phyloP scores from a whole-genome alignment of 352 stramenopile genomes.

The Peronospora farinosa region DNA sequence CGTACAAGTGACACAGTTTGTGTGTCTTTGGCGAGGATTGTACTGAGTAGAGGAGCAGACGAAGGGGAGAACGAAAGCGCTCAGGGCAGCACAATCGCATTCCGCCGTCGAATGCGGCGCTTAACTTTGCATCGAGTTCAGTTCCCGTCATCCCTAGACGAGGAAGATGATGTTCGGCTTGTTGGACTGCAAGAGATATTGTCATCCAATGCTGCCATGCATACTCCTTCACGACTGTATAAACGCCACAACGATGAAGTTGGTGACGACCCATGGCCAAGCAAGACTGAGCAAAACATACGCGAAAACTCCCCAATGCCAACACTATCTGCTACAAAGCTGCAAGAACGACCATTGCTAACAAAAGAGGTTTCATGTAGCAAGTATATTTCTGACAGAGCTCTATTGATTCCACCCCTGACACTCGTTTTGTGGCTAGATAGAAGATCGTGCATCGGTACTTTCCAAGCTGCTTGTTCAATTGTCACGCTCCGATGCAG shows the following conservation, averaged over 20 bases:
- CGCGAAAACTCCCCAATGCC: constrained; percentile 3
- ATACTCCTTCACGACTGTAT: not conserved
- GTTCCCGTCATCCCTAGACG: constrained; percentile 15
- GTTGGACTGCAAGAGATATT: not conserved
- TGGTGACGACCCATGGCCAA: not conserved
- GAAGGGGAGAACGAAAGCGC: not conserved
- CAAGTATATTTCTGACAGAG: not conserved
- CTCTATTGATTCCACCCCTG: not conserved
- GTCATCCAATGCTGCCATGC: not conserved
- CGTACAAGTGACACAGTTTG: constrained; percentile 25
- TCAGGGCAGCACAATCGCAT: constrained; percentile 6
- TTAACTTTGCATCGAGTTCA: constrained; percentile 23
- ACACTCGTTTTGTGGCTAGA: constrained; percentile 24
- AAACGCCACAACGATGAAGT: constrained; percentile 17
- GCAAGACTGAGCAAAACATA: constrained; percentile 3
- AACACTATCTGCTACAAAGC: not conserved
- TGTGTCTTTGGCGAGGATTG: constrained; percentile 22
- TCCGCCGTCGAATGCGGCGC: constrained; percentile 28
- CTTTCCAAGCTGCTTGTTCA: constrained; percentile 45
- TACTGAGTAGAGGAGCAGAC: constrained; percentile 12
- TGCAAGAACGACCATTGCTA: constrained; percentile 19
- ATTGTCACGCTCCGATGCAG: constrained; percentile 30
- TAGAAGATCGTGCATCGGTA: constrained; percentile 34
- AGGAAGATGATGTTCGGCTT: constrained; percentile 4
- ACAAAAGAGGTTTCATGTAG: constrained; percentile 23